Percentiles rank a stretch among this genome's conserved stretches.
These are phyloP conservation scores for Exophiala mesophila DNA, from an alignment of 2,329 filamentous ascomycete species.

Conservation along the genomic window DNA sequence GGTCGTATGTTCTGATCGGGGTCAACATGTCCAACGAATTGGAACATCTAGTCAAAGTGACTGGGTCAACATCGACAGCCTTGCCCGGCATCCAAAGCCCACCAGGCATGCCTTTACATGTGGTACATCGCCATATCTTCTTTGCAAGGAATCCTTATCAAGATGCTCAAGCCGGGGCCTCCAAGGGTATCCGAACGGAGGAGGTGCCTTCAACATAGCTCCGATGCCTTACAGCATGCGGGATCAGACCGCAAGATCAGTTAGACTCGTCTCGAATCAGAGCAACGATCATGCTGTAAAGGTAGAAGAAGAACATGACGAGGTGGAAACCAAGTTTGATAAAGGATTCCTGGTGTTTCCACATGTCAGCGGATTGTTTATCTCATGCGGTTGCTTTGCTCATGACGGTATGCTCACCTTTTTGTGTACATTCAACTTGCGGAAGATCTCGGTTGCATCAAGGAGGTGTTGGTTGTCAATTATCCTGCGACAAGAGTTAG, in stretches of 20 bases:
- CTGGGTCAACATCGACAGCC: too few relatives aligned
- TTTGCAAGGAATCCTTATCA: neutral
- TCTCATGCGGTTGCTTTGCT: neutral
- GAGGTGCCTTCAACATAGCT: slow-evolving; percentile 14
- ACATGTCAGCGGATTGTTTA: neutral
- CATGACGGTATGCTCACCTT: slow-evolving; percentile 58
- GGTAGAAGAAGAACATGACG: slow-evolving; percentile 99
- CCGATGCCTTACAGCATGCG: slow-evolving; percentile 37
- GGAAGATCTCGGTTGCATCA: slow-evolving; percentile 98
- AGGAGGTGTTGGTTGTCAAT: slow-evolving; percentile 94
- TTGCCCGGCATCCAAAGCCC: neutral
- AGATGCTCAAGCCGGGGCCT: too few relatives aligned
- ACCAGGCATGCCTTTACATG: neutral
- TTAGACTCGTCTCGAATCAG: slow-evolving; percentile 91
- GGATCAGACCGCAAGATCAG: slow-evolving; percentile 50
- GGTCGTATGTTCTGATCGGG: too few relatives aligned
- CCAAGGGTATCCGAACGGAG: neutral
- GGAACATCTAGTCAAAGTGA: too few relatives aligned
- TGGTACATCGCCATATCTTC: neutral
- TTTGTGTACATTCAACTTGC: slow-evolving; percentile 98
- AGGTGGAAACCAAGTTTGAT: slow-evolving; percentile 98
- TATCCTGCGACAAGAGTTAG: slow-evolving; percentile 57
- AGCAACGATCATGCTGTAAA: slow-evolving; percentile 97
- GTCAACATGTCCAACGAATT: too few relatives aligned
- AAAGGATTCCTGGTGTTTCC: slow-evolving; percentile 79